Evolutionary conservation across 106 monocot genomes (phyloP), one percentile per base, ranked within the genome.

Genomic region (Allium cepa): DNA sequence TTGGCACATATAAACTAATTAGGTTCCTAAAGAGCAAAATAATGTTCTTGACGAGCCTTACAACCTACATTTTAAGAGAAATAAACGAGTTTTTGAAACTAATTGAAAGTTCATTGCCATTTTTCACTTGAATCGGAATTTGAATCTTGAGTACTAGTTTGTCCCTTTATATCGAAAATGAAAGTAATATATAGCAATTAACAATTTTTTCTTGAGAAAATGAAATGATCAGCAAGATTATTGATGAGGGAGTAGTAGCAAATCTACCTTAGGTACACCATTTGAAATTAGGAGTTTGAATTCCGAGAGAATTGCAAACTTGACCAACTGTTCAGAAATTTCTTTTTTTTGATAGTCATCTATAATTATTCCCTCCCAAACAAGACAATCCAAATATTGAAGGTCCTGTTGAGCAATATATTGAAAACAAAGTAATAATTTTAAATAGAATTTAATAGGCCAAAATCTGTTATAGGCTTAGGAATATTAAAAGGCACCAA

Each of bases 301-400:
- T 62, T 80, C 80, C 77, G 82, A 53, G 10, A 92, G 72, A 57
- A 22, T 60, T 62, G 69, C 79, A 49, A 87, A 64, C 47, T 70
- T 1, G 3, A 2, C 78, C 12, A 92, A 76, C 69, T 79, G 57
- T 76, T 85, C 84, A 26, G 80, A 84, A 50, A 87, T 50, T 50
- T 75, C 77, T 1, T 68, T 69, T 50, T 56, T 75, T 64, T 92
- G 87, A 64, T 87, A 88, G 17, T 92, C 82, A 74, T 92, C 92
- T 67, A 92, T 76, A 22, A 92, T 69, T 46, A 92, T 15, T 71
- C 85, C 76, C 57, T 87, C 85, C 87, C 92, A 92, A 22, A 67
- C 68, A 66, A 92, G 68, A 69, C 69, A 71, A 28, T 73, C 71
- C 47, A 88, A 17, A 68, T 45, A 28, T 17, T 83, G 74, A 71